Evolutionary conservation across 78 protist genomes (phyloP), one percentile per base, ranked within the genome.

Genomic region (Dictyostelium intermedium): DNA sequence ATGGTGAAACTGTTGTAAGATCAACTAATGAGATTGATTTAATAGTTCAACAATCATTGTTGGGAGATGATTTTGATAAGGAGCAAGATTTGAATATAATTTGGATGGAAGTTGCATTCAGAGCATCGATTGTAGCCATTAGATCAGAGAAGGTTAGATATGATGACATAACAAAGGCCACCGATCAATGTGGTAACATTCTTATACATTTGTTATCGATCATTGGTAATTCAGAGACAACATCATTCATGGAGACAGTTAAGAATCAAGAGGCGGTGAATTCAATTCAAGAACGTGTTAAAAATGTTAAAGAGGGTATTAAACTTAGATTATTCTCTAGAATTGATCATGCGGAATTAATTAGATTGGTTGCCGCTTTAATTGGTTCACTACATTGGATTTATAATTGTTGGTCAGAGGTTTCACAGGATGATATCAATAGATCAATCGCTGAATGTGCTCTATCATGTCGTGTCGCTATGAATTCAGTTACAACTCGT

Each of bases 401-500:
- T 18, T 87, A 78, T 32, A 39, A 87, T 34, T 87, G 93, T 56
- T 87, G 93, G 93, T 35, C 53, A 25, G 93, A 87, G 32, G 61
- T 66, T 0, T 45, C 85, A 27, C 80, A 41, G 8, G 93, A 87
- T 2, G 80, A 76, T 39, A 87, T 87, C 50, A 79, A 87, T 13
- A 60, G 79, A 43, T 41, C 80, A 10, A 87, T 87, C 23, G 84
- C 93, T 6, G 93, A 87, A 70, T 87, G 93, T 45, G 93, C 93
- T 2, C 50, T 87, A 2, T 78, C 85, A 37, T 87, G 93, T 41
- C 23, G 79, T 6, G 11, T 74, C 3, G 93, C 79, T 7, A 87
- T 87, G 93, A 78, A 63, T 43, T 53, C 93, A 18, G 82, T 79
- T 23, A 61, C 93, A 20, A n/a, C 66, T 23, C 13, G 10, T 16